A percentile compares a stretch with the other conserved stretches of the same genome.
Evolutionary conservation across 129 eudicot species (phyloP).

Genomic region (Dittrichia graveolens): DNA sequence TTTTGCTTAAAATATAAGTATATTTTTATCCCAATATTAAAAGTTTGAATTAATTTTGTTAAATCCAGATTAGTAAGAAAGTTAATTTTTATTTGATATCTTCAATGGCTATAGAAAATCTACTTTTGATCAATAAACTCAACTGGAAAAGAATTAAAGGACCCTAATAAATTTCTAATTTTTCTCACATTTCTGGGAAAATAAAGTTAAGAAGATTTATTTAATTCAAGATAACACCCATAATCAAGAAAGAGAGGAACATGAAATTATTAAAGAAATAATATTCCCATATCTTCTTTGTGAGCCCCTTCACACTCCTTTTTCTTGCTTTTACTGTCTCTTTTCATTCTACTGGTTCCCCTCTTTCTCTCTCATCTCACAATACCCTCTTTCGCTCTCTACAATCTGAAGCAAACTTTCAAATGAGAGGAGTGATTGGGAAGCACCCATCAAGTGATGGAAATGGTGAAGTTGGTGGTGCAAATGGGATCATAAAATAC

Average conservation of each 20-base stretch:
- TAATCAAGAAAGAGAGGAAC: background rate
- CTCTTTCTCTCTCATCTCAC: conserved; percentile 39
- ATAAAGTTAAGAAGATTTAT: conserved; percentile 8
- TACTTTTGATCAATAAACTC: background rate
- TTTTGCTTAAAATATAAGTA: background rate
- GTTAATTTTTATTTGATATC: conserved; percentile 5
- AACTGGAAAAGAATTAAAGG: background rate
- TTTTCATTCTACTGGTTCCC: conserved; percentile 24
- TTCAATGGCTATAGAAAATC: conserved; percentile 10
- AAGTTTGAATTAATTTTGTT: conserved; percentile 7
- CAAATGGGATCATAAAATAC: conserved; percentile 70
- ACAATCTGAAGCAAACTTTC: conserved; percentile 17
- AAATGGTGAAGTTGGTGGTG: conserved; percentile 44
- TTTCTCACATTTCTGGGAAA: conserved; percentile 6
- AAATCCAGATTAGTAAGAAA: conserved; percentile 27
- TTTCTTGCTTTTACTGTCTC: conserved; percentile 36
- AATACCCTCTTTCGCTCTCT: conserved; percentile 31
- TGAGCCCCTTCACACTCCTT: conserved; percentile 37
- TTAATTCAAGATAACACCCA: conserved; percentile 15
- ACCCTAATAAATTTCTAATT: background rate
- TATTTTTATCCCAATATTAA: background rate
- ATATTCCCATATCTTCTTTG: conserved; percentile 42
- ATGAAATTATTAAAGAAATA: conserved; percentile 29
- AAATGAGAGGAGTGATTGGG: conserved; percentile 84
- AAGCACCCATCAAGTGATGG: conserved; percentile 82